Evolutionary conservation across 2,329 filamentous ascomycete species (phyloP).

Genomic region (Aspergillus felis): DNA sequence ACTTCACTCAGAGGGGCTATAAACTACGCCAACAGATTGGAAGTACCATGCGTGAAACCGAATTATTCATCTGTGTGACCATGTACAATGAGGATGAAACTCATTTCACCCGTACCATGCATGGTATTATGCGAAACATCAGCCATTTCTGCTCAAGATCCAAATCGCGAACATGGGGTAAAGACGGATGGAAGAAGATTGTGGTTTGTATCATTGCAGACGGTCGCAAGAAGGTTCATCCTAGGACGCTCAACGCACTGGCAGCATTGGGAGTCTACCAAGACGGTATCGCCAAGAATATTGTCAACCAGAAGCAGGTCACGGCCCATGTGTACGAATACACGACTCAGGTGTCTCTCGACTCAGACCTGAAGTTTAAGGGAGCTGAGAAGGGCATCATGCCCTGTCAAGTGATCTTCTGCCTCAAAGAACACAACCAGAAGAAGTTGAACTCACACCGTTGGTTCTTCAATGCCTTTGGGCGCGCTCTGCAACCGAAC

Average conservation of each 20-base stretch:
- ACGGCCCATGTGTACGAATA: constrained; percentile 98
- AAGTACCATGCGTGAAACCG: constrained; percentile 77
- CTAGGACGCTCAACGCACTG: constrained; percentile 85
- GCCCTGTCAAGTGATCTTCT: constrained; percentile 97
- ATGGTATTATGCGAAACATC: constrained; percentile 98
- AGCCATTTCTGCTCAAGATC: constrained; percentile 90
- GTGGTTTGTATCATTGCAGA: constrained; percentile 96
- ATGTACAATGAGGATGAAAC: constrained; percentile 99
- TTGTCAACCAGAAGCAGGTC: constrained; percentile 92
- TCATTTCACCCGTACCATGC: constrained; percentile 95
- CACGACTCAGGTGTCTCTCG: constrained; percentile 94
- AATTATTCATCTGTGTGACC: constrained; percentile 93
- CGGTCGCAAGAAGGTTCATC: constrained; percentile 88
- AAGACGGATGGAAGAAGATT: constrained; percentile 97
- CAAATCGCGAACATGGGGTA: constrained; percentile 93
- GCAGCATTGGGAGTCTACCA: constrained; percentile 98
- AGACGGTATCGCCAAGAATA: constrained; percentile 96
- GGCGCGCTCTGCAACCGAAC: constrained; percentile 85
- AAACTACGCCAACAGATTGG: constrained; percentile 90
- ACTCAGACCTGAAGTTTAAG: constrained; percentile 96
- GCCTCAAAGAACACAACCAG: constrained; percentile 93
- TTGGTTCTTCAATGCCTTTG: constrained; percentile 99
- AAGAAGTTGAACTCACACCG: constrained; percentile 98
- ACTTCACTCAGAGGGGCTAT: constrained; percentile 84
- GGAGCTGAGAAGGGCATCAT: constrained; percentile 98